Evolutionary conservation across 805 yeast species (phyloP).

Genomic region (Komagataella phaffii): DNA sequence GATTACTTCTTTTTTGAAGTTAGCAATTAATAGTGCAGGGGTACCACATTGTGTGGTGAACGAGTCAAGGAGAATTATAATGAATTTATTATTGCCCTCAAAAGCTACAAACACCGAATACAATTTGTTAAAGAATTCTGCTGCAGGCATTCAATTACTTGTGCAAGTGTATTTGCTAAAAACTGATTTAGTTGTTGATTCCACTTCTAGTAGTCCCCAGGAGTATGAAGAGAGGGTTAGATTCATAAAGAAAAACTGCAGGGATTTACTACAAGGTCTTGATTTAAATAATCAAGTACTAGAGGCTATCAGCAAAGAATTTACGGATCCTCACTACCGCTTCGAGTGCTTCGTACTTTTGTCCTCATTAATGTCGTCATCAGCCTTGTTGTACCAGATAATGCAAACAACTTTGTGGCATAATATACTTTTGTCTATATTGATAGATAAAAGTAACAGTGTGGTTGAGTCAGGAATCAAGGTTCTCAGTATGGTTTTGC

Average conservation of each 20-base stretch:
- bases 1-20: background rate
- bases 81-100: background rate
- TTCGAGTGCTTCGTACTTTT: conserved; percentile 24
- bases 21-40: background rate
- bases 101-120: background rate
- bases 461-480: conserved; percentile 20
- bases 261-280: conserved; percentile 27
- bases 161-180: too few relatives aligned
- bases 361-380: conserved; percentile 16
- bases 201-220: conserved; percentile 10
- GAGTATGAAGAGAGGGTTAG: conserved; percentile 33
- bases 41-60: background rate
- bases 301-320: conserved; percentile 19
- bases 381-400: conserved; percentile 14
- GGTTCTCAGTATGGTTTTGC: conserved; percentile 21
- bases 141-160: background rate
- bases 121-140: background rate
- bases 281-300: conserved; percentile 24
- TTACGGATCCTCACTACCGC: conserved; percentile 20
- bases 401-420: conserved; percentile 21
- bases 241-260: conserved; percentile 31
- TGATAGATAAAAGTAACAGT: conserved; percentile 27
- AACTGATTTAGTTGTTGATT: background rate
- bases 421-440: conserved; percentile 21
- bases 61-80: background rate